Conservation (phyloP, 305 asterid genomes). For the Fraxinus greggii region DNA sequence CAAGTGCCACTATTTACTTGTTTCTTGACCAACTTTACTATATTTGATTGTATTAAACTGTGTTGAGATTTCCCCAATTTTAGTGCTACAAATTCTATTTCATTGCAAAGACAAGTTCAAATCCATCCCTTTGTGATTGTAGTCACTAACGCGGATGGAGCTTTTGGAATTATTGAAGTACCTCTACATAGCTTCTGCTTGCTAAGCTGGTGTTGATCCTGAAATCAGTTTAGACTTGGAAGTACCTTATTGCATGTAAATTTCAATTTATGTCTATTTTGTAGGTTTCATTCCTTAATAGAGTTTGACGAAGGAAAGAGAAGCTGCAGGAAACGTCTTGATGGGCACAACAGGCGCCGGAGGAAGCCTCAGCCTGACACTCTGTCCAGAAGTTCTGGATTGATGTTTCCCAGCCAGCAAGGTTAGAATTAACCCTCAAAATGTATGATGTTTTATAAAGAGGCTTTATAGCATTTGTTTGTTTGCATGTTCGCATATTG, state of each 20-base stretch:
- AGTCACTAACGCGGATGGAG: neutral
- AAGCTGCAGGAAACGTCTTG: conserved; percentile 54
- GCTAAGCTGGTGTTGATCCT: neutral
- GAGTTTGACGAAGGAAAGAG: conserved; percentile 58
- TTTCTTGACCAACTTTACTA: neutral
- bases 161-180: neutral
- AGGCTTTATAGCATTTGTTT: neutral
- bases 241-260: neutral
- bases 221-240: neutral
- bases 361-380: conserved; percentile 46
- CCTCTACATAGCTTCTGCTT: neutral
- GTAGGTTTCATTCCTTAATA: conserved; percentile 44
- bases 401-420: conserved; percentile 37
- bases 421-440: conserved; percentile 20
- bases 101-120: neutral
- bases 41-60: neutral
- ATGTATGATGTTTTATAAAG: neutral
- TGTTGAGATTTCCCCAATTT: neutral
- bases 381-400: conserved; percentile 33
- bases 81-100: neutral
- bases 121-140: neutral
- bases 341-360: conserved; percentile 54
- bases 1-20: neutral
- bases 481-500: neutral
- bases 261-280: neutral